These are phyloP conservation scores for Mycena alexandri DNA, from an alignment of 768 basidiomycete genomes.

Conservation along the genomic window DNA sequence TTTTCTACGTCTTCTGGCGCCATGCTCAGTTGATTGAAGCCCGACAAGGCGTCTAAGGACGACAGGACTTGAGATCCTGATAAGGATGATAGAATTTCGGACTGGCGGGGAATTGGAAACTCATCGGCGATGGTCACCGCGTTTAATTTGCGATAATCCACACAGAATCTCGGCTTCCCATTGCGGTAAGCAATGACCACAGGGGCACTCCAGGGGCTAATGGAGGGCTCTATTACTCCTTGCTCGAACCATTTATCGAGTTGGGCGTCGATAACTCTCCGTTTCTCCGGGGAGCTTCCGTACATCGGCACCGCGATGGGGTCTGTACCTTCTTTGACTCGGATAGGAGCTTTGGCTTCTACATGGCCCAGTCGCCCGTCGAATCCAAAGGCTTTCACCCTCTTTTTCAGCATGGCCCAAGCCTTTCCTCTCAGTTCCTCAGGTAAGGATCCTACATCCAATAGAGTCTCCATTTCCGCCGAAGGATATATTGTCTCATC, in stretches of 20 bases:
- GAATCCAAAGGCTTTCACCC: background rate
- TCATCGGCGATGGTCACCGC: slow-evolving; percentile 1
- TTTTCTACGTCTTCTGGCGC: background rate
- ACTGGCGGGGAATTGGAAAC: background rate
- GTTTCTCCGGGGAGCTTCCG: slow-evolving; percentile 17
- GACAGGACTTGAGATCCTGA: background rate
- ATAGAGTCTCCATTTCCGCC: background rate
- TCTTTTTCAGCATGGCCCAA: background rate
- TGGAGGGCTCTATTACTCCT: background rate
- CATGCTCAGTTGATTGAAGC: background rate
- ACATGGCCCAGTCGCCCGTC: background rate
- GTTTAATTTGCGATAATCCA: background rate
- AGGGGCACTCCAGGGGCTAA: background rate
- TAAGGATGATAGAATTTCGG: background rate
- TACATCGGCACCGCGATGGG: background rate
- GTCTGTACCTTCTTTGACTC: background rate
- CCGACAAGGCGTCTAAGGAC: background rate
- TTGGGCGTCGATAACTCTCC: too few species aligned
- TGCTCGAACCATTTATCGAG: too few species aligned
- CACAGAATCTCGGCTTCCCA: background rate
- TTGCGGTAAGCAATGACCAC: slow-evolving; percentile 4
- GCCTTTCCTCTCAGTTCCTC: background rate
- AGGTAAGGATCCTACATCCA: background rate
- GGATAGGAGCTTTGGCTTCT: background rate
- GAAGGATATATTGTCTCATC: background rate